Percentiles rank a stretch among this genome's conserved stretches.
phyloP scores from a whole-genome alignment of 768 basidiomycete genomes.

The Boletus insuetus region DNA sequence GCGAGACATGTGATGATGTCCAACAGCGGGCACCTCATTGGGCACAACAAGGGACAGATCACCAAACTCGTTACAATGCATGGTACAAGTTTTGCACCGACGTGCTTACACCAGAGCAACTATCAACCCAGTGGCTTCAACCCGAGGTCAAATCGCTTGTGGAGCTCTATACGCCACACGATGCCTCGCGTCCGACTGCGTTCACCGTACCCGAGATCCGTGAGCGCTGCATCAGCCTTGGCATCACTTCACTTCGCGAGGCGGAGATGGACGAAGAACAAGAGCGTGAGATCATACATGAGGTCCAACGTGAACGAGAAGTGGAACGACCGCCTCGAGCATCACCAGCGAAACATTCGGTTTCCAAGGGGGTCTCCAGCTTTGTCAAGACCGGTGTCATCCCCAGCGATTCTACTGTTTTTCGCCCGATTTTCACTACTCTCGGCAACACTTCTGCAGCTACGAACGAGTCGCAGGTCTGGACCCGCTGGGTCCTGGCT shows the following conservation, averaged over 20 bases:
- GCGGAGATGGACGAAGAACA: slow-evolving; percentile 42
- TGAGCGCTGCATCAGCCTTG: slow-evolving; percentile 28
- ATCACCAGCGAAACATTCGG: slow-evolving; percentile 22
- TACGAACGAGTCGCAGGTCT: slow-evolving; percentile 18
- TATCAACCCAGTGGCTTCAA: slow-evolving; percentile 36
- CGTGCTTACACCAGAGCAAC: not conserved
- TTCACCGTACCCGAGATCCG: slow-evolving; percentile 17
- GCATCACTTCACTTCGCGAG: slow-evolving; percentile 19
- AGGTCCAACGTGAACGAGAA: slow-evolving; percentile 40
- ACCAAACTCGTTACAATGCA: slow-evolving; percentile 24
- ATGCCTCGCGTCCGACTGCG: slow-evolving; percentile 2
- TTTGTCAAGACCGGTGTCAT: slow-evolving; percentile 29
- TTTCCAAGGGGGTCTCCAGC: not conserved
- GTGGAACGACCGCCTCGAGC: slow-evolving; percentile 34
- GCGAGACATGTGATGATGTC: slow-evolving; percentile 41
- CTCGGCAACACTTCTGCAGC: slow-evolving; percentile 6
- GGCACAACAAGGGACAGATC: slow-evolving; percentile 41
- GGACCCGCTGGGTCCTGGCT: slow-evolving; percentile 13
- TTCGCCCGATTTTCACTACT: slow-evolving; percentile 17
- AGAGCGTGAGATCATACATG: slow-evolving; percentile 44
- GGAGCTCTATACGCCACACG: slow-evolving; percentile 29
- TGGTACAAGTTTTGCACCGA: slow-evolving; percentile 17
- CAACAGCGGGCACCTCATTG: slow-evolving; percentile 38
- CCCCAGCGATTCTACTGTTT: slow-evolving; percentile 8
- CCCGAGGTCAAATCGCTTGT: slow-evolving; percentile 38